phyloP scores from a whole-genome alignment of 306 rosid species.

The Leucaena leucocephala region DNA sequence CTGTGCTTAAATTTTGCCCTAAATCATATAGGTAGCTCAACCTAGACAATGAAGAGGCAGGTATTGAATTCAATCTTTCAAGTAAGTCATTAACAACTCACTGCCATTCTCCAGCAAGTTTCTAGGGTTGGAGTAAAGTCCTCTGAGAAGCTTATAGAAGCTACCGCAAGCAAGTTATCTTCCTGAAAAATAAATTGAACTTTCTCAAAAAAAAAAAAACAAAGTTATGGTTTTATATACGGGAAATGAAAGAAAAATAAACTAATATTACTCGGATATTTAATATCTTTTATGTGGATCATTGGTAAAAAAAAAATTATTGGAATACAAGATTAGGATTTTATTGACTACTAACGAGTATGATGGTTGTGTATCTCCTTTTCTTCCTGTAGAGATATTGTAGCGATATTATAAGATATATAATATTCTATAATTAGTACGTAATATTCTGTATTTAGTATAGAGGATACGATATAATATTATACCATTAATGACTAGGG shows the following conservation, averaged over 20 bases:
- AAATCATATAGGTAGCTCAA: not conserved
- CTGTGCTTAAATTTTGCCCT: not conserved
- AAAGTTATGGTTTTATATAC: constrained; percentile 5
- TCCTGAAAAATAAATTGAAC: constrained; percentile 52
- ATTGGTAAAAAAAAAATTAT: not conserved
- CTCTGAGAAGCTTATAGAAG: constrained; percentile 76
- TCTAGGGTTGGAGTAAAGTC: constrained; percentile 62
- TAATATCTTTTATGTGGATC: constrained; percentile 21
- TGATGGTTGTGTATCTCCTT: constrained; percentile 2
- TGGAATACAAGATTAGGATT: constrained; percentile 24
- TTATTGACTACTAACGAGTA: constrained; percentile 25
- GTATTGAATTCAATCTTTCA: constrained; percentile 24
- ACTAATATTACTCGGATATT: constrained; percentile 12
- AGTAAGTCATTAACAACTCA: constrained; percentile 47
- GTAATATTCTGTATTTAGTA: too few relatives aligned
- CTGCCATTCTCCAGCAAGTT: constrained; percentile 70
- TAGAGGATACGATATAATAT: too few relatives aligned
- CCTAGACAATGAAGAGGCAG: constrained; percentile 14
- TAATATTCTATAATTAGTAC: too few relatives aligned
- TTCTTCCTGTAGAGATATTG: too few relatives aligned
- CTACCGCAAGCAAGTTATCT: constrained; percentile 69
- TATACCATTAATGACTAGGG: too few relatives aligned
- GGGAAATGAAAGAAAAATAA: constrained; percentile 2
- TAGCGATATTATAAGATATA: too few relatives aligned
- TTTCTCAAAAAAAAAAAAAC: constrained; percentile 16